Evolutionary conservation across 2,329 filamentous ascomycete species (phyloP).

Genomic region (Emericellopsis atlantica): DNA sequence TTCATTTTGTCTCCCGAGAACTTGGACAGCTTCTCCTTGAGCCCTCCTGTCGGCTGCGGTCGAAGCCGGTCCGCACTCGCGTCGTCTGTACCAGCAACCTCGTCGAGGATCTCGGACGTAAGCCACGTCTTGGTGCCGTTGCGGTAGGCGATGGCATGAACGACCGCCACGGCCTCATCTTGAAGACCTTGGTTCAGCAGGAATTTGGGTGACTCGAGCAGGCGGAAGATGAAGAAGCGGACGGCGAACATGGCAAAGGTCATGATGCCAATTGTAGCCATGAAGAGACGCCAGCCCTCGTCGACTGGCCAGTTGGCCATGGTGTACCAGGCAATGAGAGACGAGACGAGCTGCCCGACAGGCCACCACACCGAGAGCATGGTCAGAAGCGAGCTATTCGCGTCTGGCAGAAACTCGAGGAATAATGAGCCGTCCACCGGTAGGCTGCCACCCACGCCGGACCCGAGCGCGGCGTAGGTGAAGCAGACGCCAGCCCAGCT

Average conservation of each 20-base stretch:
- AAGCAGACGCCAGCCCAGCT: constrained; percentile 54
- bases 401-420: constrained; percentile 69
- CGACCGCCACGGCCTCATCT: constrained; percentile 64
- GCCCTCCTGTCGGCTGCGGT: constrained; percentile 16
- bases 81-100: constrained; percentile 32
- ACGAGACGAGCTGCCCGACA: constrained; percentile 63
- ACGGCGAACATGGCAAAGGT: constrained; percentile 68
- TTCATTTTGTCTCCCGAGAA: constrained; percentile 57
- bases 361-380: constrained; percentile 84
- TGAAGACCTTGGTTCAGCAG: constrained; percentile 66
- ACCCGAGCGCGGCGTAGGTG: constrained; percentile 48
- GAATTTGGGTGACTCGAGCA: constrained; percentile 80
- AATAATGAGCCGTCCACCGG: constrained; percentile 73
- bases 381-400: constrained; percentile 61
- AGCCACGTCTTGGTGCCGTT: constrained; percentile 64
- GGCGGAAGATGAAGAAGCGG: constrained; percentile 68
- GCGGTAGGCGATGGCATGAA: constrained; percentile 64
- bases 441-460: constrained; percentile 64
- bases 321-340: constrained; percentile 62
- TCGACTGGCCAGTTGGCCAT: constrained; percentile 56
- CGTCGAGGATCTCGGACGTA: constrained; percentile 54
- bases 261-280: constrained; percentile 56
- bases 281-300: constrained; percentile 66
- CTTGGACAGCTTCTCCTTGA: constrained; percentile 44
- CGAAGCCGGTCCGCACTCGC: constrained; percentile 7